phyloP scores from a whole-genome alignment of 129 eudicot genomes.

The Deinandra increscens region DNA sequence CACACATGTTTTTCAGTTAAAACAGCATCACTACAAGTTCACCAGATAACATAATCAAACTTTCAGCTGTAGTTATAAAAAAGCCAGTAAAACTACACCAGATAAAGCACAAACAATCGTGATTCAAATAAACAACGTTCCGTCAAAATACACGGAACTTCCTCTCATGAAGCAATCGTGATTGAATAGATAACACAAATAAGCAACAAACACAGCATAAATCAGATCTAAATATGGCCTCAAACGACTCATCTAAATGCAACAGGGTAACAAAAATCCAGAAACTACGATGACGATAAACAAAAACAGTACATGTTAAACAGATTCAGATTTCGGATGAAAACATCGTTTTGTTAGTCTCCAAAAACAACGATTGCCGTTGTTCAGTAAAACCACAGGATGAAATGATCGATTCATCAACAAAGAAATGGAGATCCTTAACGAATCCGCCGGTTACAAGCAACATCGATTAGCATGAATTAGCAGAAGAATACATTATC shows the following conservation, averaged over 20 bases:
- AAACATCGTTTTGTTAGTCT: neutral
- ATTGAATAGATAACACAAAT: neutral
- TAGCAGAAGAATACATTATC: neutral
- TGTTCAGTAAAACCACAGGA: neutral
- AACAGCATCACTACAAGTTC: neutral
- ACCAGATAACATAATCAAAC: neutral
- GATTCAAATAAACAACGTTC: neutral
- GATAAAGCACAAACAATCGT: neutral
- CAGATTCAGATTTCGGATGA: neutral
- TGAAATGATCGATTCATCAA: neutral
- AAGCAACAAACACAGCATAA: neutral
- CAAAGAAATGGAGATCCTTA: neutral
- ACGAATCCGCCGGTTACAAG: constrained; percentile 8
- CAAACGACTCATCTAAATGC: neutral
- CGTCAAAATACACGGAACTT: neutral
- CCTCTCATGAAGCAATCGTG: neutral
- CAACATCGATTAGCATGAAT: neutral
- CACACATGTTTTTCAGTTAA: neutral
- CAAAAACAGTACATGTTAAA: neutral
- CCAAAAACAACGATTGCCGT: neutral
- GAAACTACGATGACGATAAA: neutral
- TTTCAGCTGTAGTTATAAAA: neutral
- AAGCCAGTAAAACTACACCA: neutral
- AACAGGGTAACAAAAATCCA: neutral
- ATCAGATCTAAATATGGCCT: neutral